Conservation (phyloP, 305 asterid species). For the Rubia peregrina region DNA sequence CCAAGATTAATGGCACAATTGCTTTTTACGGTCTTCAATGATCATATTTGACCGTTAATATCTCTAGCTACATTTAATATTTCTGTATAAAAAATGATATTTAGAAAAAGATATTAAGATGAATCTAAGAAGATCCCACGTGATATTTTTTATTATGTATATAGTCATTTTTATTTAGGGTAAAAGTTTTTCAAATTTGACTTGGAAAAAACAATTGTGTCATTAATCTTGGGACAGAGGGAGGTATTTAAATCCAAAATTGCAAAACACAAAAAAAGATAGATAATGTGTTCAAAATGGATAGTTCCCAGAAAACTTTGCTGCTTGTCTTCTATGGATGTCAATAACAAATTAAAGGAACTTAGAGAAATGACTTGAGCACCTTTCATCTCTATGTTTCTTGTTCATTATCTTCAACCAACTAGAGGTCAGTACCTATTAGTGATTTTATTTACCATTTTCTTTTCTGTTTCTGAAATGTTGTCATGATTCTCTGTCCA, state of each 20-base stretch:
- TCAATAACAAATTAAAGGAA: background rate
- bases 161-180: too few relatives aligned
- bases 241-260: background rate
- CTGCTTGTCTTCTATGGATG: background rate
- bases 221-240: too few relatives aligned
- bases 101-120: too few relatives aligned
- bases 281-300: background rate
- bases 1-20: too few relatives aligned
- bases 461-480: background rate
- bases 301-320: background rate
- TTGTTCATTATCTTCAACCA: background rate
- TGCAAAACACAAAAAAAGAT: background rate
- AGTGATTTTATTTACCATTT: background rate
- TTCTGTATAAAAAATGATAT: too few relatives aligned
- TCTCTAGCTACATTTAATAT: too few relatives aligned
- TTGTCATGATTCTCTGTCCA: background rate
- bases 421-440: background rate
- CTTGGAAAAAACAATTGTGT: too few relatives aligned
- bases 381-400: background rate
- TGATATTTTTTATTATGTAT: too few relatives aligned
- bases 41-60: too few relatives aligned
- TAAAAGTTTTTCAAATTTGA: too few relatives aligned
- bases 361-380: background rate
- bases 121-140: too few relatives aligned
- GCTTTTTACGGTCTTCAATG: too few relatives aligned